A percentile compares a stretch with the other conserved stretches of the same genome.
phyloP scores from a whole-genome alignment of 805 yeast species.

The Wickerhamiella hasegawae region DNA sequence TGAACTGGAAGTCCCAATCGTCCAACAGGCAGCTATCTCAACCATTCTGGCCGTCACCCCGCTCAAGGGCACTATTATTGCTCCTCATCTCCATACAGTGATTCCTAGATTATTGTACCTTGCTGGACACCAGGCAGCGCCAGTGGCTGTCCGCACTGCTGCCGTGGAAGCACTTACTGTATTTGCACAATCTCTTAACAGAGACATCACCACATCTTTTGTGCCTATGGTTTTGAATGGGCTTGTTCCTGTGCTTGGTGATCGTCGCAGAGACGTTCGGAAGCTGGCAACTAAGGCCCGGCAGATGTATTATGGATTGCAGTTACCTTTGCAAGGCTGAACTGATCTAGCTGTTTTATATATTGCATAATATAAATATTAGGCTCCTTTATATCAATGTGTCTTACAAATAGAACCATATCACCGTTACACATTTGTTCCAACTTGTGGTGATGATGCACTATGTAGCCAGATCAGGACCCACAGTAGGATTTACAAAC shows the following conservation, averaged over 20 bases:
- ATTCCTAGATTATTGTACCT: conserved; percentile 36
- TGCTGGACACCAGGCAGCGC: conserved; percentile 12
- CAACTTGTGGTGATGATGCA: no score
- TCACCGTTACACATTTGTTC: no score
- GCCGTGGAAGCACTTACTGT: conserved; percentile 44
- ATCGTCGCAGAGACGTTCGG: conserved; percentile 57
- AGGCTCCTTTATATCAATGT: no score
- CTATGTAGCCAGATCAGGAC: no score
- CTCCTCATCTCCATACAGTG: conserved; percentile 41
- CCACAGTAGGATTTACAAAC: no score
- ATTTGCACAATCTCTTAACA: conserved; percentile 25
- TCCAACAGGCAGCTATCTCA: conserved; percentile 43
- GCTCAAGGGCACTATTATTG: conserved; percentile 36
- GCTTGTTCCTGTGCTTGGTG: conserved; percentile 45
- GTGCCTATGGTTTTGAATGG: conserved; percentile 32
- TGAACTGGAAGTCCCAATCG: conserved; percentile 29
- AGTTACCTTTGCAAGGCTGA: no score
- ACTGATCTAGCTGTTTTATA: no score
- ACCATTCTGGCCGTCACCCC: conserved; percentile 35
- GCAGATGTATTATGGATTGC: conserved; percentile 50
- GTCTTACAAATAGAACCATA: no score
- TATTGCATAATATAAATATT: no score
- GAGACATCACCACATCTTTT: conserved; percentile 34
- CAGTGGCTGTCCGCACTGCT: conserved; percentile 36
- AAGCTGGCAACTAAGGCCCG: conserved; percentile 65